Conservation (phyloP, 306 rosid species). For the Ormosia emarginata region DNA sequence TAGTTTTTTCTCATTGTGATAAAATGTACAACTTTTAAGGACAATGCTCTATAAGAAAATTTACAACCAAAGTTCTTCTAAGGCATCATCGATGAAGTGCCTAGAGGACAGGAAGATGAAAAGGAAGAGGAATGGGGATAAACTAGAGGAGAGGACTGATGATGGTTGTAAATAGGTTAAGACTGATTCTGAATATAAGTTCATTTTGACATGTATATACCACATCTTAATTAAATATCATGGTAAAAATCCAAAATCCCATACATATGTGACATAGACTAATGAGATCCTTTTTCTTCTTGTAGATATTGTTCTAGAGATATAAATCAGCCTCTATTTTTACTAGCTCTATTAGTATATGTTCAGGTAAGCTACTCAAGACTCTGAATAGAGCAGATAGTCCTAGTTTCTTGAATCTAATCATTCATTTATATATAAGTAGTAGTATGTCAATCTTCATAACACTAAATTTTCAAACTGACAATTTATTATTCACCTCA, state of each 20-base stretch:
- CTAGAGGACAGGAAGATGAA: slow-evolving; percentile 48
- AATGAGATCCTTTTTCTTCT: no score
- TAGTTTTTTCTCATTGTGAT: background rate
- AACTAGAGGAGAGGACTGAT: slow-evolving; percentile 36
- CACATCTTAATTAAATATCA: background rate
- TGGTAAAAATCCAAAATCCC: background rate
- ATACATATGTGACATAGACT: background rate
- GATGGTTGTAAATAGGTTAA: slow-evolving; percentile 87
- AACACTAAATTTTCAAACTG: no score
- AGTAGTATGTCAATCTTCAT: no score
- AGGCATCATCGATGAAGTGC: slow-evolving; percentile 47
- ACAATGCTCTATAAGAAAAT: slow-evolving; percentile 84
- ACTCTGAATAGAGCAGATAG: background rate
- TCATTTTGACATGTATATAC: background rate
- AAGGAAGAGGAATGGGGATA: slow-evolving; percentile 38
- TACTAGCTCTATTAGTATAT: no score
- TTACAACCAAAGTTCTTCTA: slow-evolving; percentile 44
- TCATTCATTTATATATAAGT: no score
- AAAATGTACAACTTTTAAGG: no score
- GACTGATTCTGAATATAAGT: no score
- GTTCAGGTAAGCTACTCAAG: slow-evolving; percentile 12
- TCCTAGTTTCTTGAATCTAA: no score
- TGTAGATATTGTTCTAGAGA: no score
- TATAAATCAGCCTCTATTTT: no score
- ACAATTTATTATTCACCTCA: background rate